A percentile compares a stretch with the other conserved stretches of the same genome.
Evolutionary conservation across 2,329 filamentous ascomycete species (phyloP).

Genomic region (Exophiala sp.): DNA sequence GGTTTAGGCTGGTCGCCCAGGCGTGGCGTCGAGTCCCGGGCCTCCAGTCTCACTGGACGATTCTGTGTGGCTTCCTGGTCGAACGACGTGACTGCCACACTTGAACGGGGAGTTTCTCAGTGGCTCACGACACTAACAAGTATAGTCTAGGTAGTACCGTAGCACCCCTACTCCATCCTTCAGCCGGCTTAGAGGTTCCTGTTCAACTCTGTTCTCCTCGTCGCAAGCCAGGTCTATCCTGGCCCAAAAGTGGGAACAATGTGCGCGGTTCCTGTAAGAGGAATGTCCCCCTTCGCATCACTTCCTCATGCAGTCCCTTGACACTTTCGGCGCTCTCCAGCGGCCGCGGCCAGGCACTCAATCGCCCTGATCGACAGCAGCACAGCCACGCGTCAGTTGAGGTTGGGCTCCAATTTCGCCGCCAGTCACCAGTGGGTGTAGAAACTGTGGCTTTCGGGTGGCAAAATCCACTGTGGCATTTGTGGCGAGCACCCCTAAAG

Average conservation of each 20-base stretch:
- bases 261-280: not conserved
- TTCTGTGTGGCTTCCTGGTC: not conserved
- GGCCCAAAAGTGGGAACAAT: not conserved
- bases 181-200: not conserved
- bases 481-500: not conserved
- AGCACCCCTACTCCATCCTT: not conserved
- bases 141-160: too few species aligned
- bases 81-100: constrained; percentile 10
- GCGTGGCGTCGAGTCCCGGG: constrained; percentile 15
- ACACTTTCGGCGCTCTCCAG: not conserved
- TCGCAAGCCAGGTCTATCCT: not conserved
- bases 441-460: constrained; percentile 7
- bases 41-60: not conserved
- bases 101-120: not conserved
- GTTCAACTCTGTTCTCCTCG: not conserved
- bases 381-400: constrained; percentile 14
- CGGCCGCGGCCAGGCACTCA: constrained; percentile 4
- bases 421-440: not conserved
- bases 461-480: not conserved
- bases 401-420: not conserved
- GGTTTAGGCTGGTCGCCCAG: constrained; percentile 6
- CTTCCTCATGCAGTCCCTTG: not conserved
- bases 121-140: too few species aligned
- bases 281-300: not conserved
- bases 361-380: constrained; percentile 18